Evolutionary conservation across 805 yeast species (phyloP).

Genomic region (Debaryomyces maramus): DNA sequence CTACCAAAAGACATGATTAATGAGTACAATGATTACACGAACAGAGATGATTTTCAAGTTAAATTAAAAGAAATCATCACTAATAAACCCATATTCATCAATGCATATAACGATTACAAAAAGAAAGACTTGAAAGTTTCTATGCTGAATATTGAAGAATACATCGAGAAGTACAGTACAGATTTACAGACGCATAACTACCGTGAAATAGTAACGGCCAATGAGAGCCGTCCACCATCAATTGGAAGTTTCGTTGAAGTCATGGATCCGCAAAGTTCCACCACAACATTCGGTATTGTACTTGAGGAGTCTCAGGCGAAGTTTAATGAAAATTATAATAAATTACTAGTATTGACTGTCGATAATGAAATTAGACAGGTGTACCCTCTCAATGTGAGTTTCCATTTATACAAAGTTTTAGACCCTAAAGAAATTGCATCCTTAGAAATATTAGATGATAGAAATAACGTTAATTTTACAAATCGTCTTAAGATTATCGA

Average conservation of each 20-base stretch:
- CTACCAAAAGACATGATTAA: not conserved
- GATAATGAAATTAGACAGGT: constrained; percentile 31
- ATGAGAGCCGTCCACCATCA: constrained; percentile 17
- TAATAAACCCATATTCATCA: constrained; percentile 5
- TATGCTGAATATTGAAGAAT: not conserved
- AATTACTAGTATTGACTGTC: constrained; percentile 30
- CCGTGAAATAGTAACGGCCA: constrained; percentile 15
- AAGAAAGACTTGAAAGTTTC: not conserved
- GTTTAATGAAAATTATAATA: constrained; percentile 34
- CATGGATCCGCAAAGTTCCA: constrained; percentile 14
- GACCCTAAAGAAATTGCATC: constrained; percentile 18
- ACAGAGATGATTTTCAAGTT: constrained; percentile 8
- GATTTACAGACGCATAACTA: not conserved
- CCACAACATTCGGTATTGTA: constrained; percentile 37
- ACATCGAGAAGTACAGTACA: constrained; percentile 1
- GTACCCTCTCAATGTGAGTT: constrained; percentile 27
- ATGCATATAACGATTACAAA: constrained; percentile 7
- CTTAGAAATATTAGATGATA: constrained; percentile 18
- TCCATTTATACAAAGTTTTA: constrained; percentile 29
- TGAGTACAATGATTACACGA: constrained; percentile 1
- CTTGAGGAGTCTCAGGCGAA: constrained; percentile 27
- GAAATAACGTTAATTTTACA: constrained; percentile 18
- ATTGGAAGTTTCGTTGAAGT: constrained; percentile 44
- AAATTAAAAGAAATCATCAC: constrained; percentile 7
- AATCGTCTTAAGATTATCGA: constrained; percentile 21